Evolutionary conservation across 1,284 basidiomycete genomes (phyloP).

Genomic region (Mycena sp.): DNA sequence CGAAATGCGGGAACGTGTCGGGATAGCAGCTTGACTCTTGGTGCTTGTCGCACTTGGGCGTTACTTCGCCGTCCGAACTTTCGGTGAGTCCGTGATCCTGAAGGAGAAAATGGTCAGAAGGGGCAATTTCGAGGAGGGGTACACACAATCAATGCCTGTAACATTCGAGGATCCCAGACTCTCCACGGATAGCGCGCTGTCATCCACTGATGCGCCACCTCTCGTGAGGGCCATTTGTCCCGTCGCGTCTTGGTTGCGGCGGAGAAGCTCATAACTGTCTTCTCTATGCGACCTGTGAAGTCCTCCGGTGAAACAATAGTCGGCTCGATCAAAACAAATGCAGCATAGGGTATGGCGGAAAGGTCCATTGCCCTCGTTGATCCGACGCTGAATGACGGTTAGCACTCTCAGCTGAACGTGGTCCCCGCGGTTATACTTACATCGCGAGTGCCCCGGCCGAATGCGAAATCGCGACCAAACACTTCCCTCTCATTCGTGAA

Average conservation of each 20-base stretch:
- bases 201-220: background rate
- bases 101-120: background rate
- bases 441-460: background rate
- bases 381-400: background rate
- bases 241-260: background rate
- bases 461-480: background rate
- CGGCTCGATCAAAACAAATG: background rate
- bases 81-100: slow-evolving; percentile 2
- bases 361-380: slow-evolving; percentile 1
- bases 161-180: slow-evolving; percentile 2
- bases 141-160: background rate
- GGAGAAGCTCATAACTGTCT: background rate
- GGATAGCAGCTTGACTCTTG: background rate
- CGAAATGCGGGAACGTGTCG: background rate
- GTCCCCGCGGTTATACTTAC: background rate
- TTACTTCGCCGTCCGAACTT: background rate
- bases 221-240: slow-evolving; percentile 9
- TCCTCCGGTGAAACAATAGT: background rate
- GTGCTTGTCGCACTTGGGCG: background rate
- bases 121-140: background rate
- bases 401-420: background rate
- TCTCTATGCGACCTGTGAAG: background rate
- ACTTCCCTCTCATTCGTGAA: background rate
- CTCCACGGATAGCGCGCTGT: slow-evolving; percentile 5
- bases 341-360: background rate